Percentiles rank a stretch among this genome's conserved stretches.
phyloP scores from a whole-genome alignment of 305 asterid genomes.

The Fraxinus velutina region DNA sequence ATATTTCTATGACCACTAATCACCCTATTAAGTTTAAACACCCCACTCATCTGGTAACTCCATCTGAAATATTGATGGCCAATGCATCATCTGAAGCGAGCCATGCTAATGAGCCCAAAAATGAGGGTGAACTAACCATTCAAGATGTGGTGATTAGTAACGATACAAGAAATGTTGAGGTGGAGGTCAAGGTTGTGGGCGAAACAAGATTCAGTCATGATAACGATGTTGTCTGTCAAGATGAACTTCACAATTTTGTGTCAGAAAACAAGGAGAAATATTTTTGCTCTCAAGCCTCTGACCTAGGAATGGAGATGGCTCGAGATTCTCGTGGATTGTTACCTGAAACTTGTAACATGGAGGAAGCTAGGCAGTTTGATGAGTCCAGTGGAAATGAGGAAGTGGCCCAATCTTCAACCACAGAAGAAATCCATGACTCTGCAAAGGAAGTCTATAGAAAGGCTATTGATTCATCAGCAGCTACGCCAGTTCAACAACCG shows the following conservation, averaged over 20 bases:
- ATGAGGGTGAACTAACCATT: conserved; percentile 47
- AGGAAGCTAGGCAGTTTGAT: conserved; percentile 60
- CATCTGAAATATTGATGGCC: conserved; percentile 83
- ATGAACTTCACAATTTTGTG: conserved; percentile 47
- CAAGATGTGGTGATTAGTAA: conserved; percentile 59
- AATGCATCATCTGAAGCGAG: conserved; percentile 59
- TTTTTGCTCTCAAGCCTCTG: conserved; percentile 84
- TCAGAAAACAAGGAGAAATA: conserved; percentile 62
- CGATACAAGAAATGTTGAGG: conserved; percentile 50
- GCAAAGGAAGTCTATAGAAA: conserved; percentile 42
- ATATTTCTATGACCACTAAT: conserved; percentile 45
- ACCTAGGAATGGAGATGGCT: conserved; percentile 71
- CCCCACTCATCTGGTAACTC: conserved; percentile 92
- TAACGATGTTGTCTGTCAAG: conserved; percentile 44
- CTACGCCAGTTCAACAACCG: conserved; percentile 40
- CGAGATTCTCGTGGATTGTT: conserved; percentile 58
- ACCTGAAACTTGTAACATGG: conserved; percentile 50
- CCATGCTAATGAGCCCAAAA: conserved; percentile 48
- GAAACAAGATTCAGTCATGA: conserved; percentile 55
- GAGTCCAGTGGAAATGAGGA: conserved; percentile 46
- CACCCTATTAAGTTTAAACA: conserved; percentile 67
- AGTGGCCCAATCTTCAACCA: conserved; percentile 37
- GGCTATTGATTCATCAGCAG: conserved; percentile 38
- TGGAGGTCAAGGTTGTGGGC: conserved; percentile 67
- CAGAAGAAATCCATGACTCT: conserved; percentile 42